Conservation (phyloP, 768 basidiomycete genomes). For the Pleurotus salmoneostramineus region DNA sequence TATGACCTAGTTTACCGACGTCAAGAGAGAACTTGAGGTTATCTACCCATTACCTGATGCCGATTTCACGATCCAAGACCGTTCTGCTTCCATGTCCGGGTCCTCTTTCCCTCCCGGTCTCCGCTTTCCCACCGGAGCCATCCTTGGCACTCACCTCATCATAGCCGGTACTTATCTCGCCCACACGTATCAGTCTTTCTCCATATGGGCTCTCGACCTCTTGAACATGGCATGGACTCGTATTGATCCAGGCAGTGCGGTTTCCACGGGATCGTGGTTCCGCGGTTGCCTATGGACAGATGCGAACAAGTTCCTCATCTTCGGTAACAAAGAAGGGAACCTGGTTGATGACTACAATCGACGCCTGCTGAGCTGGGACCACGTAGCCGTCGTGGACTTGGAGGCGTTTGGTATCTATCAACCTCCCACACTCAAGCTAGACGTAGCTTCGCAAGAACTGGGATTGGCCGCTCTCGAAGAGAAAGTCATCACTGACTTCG, state of each 20-base stretch:
- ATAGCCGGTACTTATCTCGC: slow-evolving; percentile 96
- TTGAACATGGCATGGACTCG: slow-evolving; percentile 80
- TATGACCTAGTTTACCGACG: slow-evolving; percentile 75
- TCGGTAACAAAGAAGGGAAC: slow-evolving; percentile 86
- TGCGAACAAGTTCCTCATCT: slow-evolving; percentile 82
- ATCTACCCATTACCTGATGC: slow-evolving; percentile 76
- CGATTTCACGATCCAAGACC: slow-evolving; percentile 76
- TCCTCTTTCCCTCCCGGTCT: slow-evolving; percentile 88
- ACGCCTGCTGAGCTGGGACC: slow-evolving; percentile 86
- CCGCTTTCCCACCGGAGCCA: slow-evolving; percentile 92
- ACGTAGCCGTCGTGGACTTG: slow-evolving; percentile 85
- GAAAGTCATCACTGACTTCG: slow-evolving; percentile 81
- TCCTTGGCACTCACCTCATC: slow-evolving; percentile 87
- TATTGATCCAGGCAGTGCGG: slow-evolving; percentile 83
- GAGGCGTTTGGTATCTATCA: slow-evolving; percentile 97
- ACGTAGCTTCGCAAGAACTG: slow-evolving; percentile 75
- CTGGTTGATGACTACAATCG: slow-evolving; percentile 92
- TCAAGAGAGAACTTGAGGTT: slow-evolving; percentile 92
- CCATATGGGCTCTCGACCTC: slow-evolving; percentile 94
- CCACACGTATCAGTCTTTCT: slow-evolving; percentile 90
- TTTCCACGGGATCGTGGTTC: slow-evolving; percentile 92
- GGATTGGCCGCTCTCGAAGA: slow-evolving; percentile 85
- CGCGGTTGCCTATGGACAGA: slow-evolving; percentile 86
- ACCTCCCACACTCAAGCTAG: slow-evolving; percentile 64
- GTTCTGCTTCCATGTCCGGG: slow-evolving; percentile 78